These are phyloP conservation scores for Petunia hybrid DNA, from an alignment of 305 asterid genomes.

Conservation along the genomic window DNA sequence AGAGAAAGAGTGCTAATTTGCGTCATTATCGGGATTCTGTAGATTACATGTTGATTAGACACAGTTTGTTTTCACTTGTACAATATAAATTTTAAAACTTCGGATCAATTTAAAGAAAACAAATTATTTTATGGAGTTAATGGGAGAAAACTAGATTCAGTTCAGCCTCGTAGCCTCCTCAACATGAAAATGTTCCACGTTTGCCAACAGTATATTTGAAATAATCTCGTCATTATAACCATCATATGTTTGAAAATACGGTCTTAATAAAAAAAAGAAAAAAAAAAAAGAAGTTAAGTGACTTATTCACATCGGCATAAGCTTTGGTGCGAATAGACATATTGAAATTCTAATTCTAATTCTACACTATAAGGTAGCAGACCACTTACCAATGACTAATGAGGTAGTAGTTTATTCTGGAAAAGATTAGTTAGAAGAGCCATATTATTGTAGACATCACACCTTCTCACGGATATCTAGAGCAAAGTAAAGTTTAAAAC, in stretches of 20 bases:
- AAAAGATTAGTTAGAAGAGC: background rate
- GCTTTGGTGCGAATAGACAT: no score
- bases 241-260: no score
- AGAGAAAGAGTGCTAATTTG: no score
- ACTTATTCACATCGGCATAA: no score
- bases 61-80: background rate
- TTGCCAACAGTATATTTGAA: background rate
- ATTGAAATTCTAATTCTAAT: no score
- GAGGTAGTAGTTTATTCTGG: no score
- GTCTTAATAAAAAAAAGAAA: no score
- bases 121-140: background rate
- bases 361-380: no score
- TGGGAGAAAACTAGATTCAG: background rate
- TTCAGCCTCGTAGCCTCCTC: background rate
- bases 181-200: background rate
- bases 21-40: no score
- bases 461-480: constrained; percentile 15
- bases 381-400: no score
- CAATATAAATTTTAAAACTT: background rate
- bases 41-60: background rate
- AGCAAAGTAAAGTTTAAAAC: background rate
- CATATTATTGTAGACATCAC: background rate
- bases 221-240: background rate
- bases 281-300: no score
- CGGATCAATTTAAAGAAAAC: background rate